These are phyloP conservation scores for Xanthoceras sorbifolium DNA, from an alignment of 345 rosid genomes.

Conservation along the genomic window DNA sequence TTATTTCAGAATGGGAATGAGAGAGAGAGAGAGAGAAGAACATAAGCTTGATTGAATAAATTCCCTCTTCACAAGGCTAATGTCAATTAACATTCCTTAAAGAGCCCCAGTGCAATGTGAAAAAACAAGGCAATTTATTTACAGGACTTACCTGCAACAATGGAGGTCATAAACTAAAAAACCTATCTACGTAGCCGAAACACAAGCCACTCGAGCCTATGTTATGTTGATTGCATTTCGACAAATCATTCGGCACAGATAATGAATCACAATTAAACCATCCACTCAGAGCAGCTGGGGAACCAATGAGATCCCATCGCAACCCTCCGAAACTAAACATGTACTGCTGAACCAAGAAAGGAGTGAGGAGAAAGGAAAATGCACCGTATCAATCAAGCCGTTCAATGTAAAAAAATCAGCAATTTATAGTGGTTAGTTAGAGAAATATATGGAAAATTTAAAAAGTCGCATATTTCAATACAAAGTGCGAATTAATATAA, in stretches of 20 bases:
- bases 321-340: slow-evolving; percentile 3
- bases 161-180: not conserved
- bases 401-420: too few species aligned
- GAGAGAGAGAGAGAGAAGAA: not conserved
- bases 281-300: not conserved
- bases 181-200: slow-evolving; percentile 17
- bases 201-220: not conserved
- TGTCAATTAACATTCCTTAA: not conserved
- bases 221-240: not conserved
- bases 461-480: too few species aligned
- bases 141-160: slow-evolving; percentile 25
- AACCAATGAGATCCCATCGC: slow-evolving; percentile 8
- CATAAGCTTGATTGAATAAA: not conserved
- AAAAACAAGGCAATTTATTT: slow-evolving; percentile 20
- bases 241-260: not conserved
- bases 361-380: not conserved
- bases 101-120: not conserved
- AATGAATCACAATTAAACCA: slow-evolving; percentile 18
- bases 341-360: not conserved
- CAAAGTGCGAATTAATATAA: too few species aligned
- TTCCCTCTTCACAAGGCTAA: slow-evolving; percentile 3
- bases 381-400: not conserved
- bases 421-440: too few species aligned
- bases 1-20: too few species aligned
- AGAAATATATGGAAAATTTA: too few species aligned